Percentiles rank a stretch among this genome's conserved stretches.
phyloP scores from a whole-genome alignment of 1,139 yeast genomes.

The Suhomyces coccinellae region DNA sequence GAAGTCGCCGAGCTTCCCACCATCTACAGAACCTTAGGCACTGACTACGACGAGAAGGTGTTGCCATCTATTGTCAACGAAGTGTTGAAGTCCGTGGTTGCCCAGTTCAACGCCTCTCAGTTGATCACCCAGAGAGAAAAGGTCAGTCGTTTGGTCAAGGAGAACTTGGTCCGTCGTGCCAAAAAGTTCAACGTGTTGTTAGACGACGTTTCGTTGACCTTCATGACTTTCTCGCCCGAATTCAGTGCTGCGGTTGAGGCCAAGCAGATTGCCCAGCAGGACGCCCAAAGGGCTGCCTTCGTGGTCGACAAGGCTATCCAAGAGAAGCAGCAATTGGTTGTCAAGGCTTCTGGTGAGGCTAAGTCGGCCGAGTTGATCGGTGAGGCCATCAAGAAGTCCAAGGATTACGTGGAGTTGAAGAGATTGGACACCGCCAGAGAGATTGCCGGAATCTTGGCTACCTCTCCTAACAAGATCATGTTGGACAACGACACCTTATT shows the following conservation, averaged over 20 bases:
- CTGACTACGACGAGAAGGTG: slow-evolving; percentile 93
- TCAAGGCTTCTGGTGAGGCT: slow-evolving; percentile 98
- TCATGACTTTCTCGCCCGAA: slow-evolving; percentile 96
- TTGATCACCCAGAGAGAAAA: slow-evolving; percentile 97
- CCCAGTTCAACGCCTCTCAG: slow-evolving; percentile 97
- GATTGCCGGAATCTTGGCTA: slow-evolving; percentile 81
- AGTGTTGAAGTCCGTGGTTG: slow-evolving; percentile 93
- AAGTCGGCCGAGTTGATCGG: slow-evolving; percentile 97
- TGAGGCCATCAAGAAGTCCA: slow-evolving; percentile 95
- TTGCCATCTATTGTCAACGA: slow-evolving; percentile 96
- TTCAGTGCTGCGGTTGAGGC: slow-evolving; percentile 98
- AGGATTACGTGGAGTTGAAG: slow-evolving; percentile 93
- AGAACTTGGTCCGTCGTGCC: slow-evolving; percentile 89
- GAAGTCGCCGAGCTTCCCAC: slow-evolving; percentile 74
- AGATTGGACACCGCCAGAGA: slow-evolving; percentile 97
- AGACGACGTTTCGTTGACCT: slow-evolving; percentile 95
- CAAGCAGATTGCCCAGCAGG: slow-evolving; percentile 98
- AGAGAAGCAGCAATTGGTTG: slow-evolving; percentile 95
- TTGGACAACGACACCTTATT: slow-evolving; percentile 90
- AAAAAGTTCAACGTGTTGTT: slow-evolving; percentile 79
- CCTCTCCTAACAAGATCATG: slow-evolving; percentile 87
- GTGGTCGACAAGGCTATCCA: slow-evolving; percentile 96
- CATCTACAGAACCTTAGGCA: slow-evolving; percentile 88
- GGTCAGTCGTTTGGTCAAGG: slow-evolving; percentile 88
- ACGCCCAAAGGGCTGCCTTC: slow-evolving; percentile 97